phyloP scores from a whole-genome alignment of 2,329 filamentous ascomycete species.

The Fusarium denticulatum region DNA sequence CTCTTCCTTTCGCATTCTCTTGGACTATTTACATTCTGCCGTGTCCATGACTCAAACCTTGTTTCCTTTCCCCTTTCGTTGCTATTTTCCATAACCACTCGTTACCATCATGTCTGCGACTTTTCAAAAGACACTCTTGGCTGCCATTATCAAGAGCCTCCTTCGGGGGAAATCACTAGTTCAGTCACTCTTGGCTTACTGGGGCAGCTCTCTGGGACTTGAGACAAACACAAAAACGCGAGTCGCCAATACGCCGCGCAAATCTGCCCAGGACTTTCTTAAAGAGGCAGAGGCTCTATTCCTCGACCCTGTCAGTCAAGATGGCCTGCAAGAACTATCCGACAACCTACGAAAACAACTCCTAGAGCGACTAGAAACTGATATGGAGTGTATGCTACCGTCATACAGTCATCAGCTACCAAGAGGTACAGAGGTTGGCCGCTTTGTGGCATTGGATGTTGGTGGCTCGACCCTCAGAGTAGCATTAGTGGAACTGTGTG shows the following conservation, averaged over 20 bases:
- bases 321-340: constrained; percentile 59
- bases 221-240: constrained; percentile 42
- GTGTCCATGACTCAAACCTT: constrained; percentile 32
- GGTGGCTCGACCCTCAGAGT: constrained; percentile 75
- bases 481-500: constrained; percentile 68
- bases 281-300: constrained; percentile 65
- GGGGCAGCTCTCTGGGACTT: constrained; percentile 56
- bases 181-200: constrained; percentile 65
- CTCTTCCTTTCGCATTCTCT: constrained; percentile 12
- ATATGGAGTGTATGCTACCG: constrained; percentile 70
- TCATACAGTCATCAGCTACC: constrained; percentile 74
- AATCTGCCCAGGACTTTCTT: constrained; percentile 62
- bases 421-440: constrained; percentile 66
- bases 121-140: constrained; percentile 63
- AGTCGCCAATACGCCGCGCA: constrained; percentile 32
- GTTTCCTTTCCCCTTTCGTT: constrained; percentile 10
- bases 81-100: constrained; percentile 53
- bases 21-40: constrained; percentile 41
- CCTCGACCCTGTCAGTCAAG: constrained; percentile 57
- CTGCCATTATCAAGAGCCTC: constrained; percentile 66
- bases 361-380: constrained; percentile 59
- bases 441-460: constrained; percentile 72
- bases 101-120: constrained; percentile 64
- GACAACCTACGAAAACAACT: constrained; percentile 65
- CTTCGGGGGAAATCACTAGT: constrained; percentile 68